Conservation (phyloP, 805 yeast genomes). For the Candida germanica region DNA sequence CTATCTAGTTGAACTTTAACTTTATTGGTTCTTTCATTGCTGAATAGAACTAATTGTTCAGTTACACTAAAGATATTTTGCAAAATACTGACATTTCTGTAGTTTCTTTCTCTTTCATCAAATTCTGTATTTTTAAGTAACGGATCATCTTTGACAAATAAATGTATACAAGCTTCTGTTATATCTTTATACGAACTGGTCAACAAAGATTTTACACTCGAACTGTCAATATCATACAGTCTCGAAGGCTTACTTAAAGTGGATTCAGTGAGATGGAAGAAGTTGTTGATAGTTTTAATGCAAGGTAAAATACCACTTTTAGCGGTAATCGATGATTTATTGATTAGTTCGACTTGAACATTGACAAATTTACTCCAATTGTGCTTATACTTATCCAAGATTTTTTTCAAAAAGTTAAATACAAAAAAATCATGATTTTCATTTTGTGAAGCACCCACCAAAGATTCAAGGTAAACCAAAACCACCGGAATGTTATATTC, state of each 20-base stretch:
- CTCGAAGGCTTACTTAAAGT: conserved; percentile 23
- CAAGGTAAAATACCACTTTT: conserved; percentile 35
- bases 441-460: conserved; percentile 35
- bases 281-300: conserved; percentile 31
- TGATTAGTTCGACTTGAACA: conserved; percentile 44
- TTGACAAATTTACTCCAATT: conserved; percentile 62
- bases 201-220: conserved; percentile 22
- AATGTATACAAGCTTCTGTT: conserved; percentile 30
- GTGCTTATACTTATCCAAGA: conserved; percentile 48
- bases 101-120: conserved; percentile 42
- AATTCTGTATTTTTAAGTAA: conserved; percentile 40
- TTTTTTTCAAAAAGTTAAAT: conserved; percentile 46
- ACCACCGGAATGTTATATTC: conserved; percentile 34
- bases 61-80: conserved; percentile 36
- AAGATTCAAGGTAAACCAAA: conserved; percentile 28
- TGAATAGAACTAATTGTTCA: conserved; percentile 28
- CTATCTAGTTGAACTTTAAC: conserved; percentile 23
- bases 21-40: conserved; percentile 19
- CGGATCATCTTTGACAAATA: conserved; percentile 41
- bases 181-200: conserved; percentile 30
- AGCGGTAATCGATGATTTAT: conserved; percentile 33
- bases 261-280: conserved; percentile 32
- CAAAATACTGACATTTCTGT: conserved; percentile 39
- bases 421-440: conserved; percentile 64
- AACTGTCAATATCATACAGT: conserved; percentile 15